Base-by-base conservation (phyloP, 1,139 yeast genomes). In the Magnusiomyces suaveolens region DNA sequence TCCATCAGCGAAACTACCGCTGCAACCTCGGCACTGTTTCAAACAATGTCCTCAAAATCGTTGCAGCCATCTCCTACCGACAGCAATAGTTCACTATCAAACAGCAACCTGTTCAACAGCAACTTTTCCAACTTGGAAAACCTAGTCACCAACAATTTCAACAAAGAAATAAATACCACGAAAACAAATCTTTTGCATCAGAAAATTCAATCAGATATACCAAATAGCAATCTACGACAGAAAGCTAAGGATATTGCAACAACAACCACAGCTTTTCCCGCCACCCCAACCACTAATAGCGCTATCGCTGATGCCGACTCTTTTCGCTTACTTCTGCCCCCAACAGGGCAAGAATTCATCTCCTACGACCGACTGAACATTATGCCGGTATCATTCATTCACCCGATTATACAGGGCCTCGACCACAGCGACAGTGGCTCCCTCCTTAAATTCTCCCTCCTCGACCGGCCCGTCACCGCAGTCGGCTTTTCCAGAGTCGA, bases 401-500 rank as follows among this genome's bases (percentile, higher is more conserved):
- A 18, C 18, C 41, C 18, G 18, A 36, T 36, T n/a, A 3, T 36
- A 36, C 10, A 3, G 4, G 54, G 51, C 8, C 36, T 56, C 1
- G 36, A 21, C 1, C 39, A 43, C 1, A n/a, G 33, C 6, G 49
- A 38, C 8, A 51, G 73, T 1, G 95, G 95, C 0, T 76, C 82
- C 1, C 65, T 75, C 14, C 72, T 80, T 16, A 74, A 69, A 57
- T 68, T 82, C 0, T 66, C 63, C 21, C 74, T 79, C 20, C 74
- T 79, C 20, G 60, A 65, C 24, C 78, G 76, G 1, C 60, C 64
- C 2, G 60, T 66, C 1, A 80, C 85, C 3, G 87, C 96, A 3
- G 79, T 84, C 1, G 97, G 97, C 0, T 89, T 72, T 66, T 75
- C 86, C 1, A 74, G 77, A 14, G 78, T 85, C 12, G 70, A 74